A percentile compares a stretch with the other conserved stretches of the same genome.
Evolutionary conservation across 768 basidiomycete species (phyloP).

Genomic region (Cubamyces lactineus): DNA sequence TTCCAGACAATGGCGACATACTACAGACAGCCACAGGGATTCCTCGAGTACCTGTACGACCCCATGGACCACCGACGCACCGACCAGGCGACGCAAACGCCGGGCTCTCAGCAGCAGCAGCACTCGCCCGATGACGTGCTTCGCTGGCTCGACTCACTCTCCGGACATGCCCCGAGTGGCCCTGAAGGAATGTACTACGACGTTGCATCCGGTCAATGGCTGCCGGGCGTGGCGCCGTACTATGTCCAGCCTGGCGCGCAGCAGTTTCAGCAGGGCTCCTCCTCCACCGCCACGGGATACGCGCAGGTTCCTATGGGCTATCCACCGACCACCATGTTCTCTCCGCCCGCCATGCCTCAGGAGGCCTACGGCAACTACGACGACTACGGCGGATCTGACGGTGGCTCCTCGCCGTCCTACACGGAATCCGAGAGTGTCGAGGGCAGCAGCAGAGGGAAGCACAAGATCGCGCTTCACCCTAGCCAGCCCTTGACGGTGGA

Average conservation of each 20-base stretch:
- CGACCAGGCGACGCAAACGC: conserved; percentile 6
- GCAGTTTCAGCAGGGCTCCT: conserved; percentile 16
- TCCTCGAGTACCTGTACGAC: background rate
- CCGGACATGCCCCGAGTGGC: background rate
- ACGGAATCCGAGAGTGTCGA: conserved; percentile 9
- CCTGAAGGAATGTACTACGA: background rate
- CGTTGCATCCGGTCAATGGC: background rate
- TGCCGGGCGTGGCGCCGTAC: background rate
- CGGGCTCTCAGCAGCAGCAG: background rate
- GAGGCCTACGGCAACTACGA: conserved; percentile 1
- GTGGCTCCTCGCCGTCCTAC: conserved; percentile 1
- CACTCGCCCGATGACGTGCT: conserved; percentile 9
- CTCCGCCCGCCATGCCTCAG: background rate
- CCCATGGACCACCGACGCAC: conserved; percentile 4
- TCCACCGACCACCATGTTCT: background rate
- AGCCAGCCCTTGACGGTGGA: conserved; percentile 21
- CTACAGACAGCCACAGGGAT: background rate
- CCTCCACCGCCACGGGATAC: background rate
- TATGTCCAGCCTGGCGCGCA: background rate
- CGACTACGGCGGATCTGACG: conserved; percentile 3
- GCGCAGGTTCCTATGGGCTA: background rate
- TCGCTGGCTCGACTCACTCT: conserved; percentile 9
- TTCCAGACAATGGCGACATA: background rate
- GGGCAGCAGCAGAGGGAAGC: background rate
- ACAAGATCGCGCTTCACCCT: conserved; percentile 15